Evolutionary conservation across 805 yeast species (phyloP), one percentile per base, ranked within the genome.

Genomic region (Saccharomycopsis sp.): DNA sequence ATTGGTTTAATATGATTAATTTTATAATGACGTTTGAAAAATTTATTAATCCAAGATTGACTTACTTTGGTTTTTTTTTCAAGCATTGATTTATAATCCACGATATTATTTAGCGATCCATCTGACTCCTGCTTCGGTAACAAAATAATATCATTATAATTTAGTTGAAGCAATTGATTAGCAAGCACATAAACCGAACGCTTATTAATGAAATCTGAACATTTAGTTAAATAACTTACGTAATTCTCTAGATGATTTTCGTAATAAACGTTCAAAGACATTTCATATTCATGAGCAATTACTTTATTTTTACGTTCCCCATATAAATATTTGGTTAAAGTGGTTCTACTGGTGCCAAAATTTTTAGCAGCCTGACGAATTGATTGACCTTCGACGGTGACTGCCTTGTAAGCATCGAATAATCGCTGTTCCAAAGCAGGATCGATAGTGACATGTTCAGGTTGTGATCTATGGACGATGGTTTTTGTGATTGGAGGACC

Each of bases 391-490:
- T 42, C 28, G 3, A 29, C 11, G 16, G 48, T 45, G 21, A 47
- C 51, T 4, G 51, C 51, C 19, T 38, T 44, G 31, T 47, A 47
- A 7, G 51, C 51, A 17, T 47, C 51, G 19, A 47, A 47, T 4
- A 47, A 24, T 29, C 43, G 43, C 33, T 47, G 47, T 23, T 47
- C 51, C 3, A 47, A 26, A 9, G 38, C 41, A 21, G 51, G 51
- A 21, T 47, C 51, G 38, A 47, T 47, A 13, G 51, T 47, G 17
- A 47, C 51, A 40, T 47, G 51, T 23, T 47, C 51, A 4, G 51
- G 51, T 32, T 23, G 38, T 13, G 26, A 24, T 28, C 51, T 33
- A 4, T 35, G 47, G n/a, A 47, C 29, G 38, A 47, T 47, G 32
- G 45, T 28, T 22, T 47, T 47, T 5, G 38, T 26, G 26, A 47